Base-by-base conservation (phyloP, 306 rosid species). In the Cicer bijugum region DNA sequence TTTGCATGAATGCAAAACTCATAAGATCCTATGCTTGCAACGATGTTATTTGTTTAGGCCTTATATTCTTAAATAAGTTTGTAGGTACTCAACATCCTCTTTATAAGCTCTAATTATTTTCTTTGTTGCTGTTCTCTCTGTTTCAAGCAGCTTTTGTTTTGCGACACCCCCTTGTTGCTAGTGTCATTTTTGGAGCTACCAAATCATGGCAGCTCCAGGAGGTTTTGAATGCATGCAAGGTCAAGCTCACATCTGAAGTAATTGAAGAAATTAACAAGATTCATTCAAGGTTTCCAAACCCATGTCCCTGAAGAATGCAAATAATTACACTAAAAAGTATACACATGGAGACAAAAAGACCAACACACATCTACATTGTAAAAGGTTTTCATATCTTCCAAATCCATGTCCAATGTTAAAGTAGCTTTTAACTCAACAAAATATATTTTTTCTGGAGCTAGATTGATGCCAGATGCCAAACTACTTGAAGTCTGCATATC, bases 111-210 rank as follows among this genome's bases (percentile, higher is more conserved):
- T 51, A 14, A 47, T 64, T 40, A 44, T 68, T 69, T 56, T 67
- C 44, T 43, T 33, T 28, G 17, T 12, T 12, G 37, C 15, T 7
- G 7, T 51, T 12, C 7, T 55, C 50, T 63, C 17, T 58, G 66
- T 75, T 28, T 84, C 75, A 67, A 58, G 82, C 91, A 94, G 99
- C 95, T 44, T 94, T 94, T 86, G 97, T 88, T 63, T 87, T 88
- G 92, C 88, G 84, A 72, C 91, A 87, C 71, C 95, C 97, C 71
- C 95, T 91, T 10, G 97, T 94, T 23, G 96, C 88, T 33, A 91
- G 97, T 79, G 88, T 81, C 8, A 57, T 91, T 62, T 90, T 90
- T 78, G 99, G 97, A 66, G 97, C 89, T 56, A 90, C 99, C 23
- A 87, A 84, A 85, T 76, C 90, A 56, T 78, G 91, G 96, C 95